Evolutionary conservation across 352 stramenopile genomes (phyloP), one percentile per base, ranked within the genome.

Genomic region (Globisporangium lucens): DNA sequence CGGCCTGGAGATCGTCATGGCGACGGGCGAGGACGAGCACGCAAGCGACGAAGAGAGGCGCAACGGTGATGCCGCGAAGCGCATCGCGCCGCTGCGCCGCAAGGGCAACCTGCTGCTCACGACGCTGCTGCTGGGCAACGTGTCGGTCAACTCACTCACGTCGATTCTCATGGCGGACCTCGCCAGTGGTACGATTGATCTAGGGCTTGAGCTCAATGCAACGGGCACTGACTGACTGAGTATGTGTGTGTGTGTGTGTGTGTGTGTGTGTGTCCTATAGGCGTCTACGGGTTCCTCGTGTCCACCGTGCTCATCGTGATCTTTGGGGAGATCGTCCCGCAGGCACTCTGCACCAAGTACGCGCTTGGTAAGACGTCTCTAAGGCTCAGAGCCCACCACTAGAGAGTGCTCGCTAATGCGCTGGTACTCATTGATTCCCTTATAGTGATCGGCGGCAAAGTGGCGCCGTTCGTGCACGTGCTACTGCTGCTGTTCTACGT

Each of bases 71-170:
- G 82, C 78, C 17, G 89, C 90, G 20, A 81, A 78, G 24, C 82
- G 84, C 61, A 97, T 98, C 29, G 78, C 91, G 29, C 91, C 94
- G 5, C 76, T 99, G 53, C 92, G 97, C 13, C 77, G 90, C 66
- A 83, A 98, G 69, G 97, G 97, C 41, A 99, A 99, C 78, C 74
- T 98, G 41, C 80, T 99, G 51, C 83, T 99, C 52, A 98, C 95
- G 70, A 99, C 96, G 10, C 77, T 99, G 38, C 76, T 99, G 20
- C 75, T 99, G 13, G 95, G 95, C 59, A 99, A 99, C 75, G 96
- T 99, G 1, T 82, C 85, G 0, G 95, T 99, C n/a, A 99, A 99
- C 74, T 93, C 95, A n/a, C 68, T 98, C 55, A 80, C 98, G 5
- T 98, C 96, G 4, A 99, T 99, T 77, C 74, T 99, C 9, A 90